Percentiles rank a stretch among this genome's conserved stretches.
Conservation (phyloP, 768 basidiomycete species). For the Boletus rufocinnamomeus region DNA sequence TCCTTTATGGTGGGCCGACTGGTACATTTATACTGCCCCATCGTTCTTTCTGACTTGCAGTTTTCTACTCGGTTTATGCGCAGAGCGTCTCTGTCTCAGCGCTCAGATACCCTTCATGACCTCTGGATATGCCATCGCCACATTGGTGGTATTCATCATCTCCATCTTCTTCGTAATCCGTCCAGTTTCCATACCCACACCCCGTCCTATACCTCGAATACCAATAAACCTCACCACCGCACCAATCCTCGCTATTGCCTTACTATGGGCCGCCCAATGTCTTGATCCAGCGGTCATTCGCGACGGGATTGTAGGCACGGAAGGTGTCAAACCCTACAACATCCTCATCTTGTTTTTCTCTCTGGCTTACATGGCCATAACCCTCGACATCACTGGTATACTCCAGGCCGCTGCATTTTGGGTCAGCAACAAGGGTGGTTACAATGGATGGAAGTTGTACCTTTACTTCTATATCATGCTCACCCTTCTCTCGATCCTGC, state of each 20-base stretch:
- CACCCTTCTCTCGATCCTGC: slow-evolving; percentile 68
- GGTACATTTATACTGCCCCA: neutral
- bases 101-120: slow-evolving; percentile 38
- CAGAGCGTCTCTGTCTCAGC: neutral
- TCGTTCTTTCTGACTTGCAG: neutral
- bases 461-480: slow-evolving; percentile 84
- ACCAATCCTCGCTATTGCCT: slow-evolving; percentile 51
- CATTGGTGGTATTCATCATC: slow-evolving; percentile 52
- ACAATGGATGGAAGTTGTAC: slow-evolving; percentile 71
- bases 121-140: slow-evolving; percentile 47
- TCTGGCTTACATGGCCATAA: slow-evolving; percentile 90
- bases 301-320: slow-evolving; percentile 76
- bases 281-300: slow-evolving; percentile 52
- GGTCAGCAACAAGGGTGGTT: slow-evolving; percentile 80
- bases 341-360: slow-evolving; percentile 93
- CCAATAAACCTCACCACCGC: slow-evolving; percentile 54
- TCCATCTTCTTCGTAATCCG: slow-evolving; percentile 55
- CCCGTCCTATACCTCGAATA: slow-evolving; percentile 36
- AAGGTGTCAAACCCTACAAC: slow-evolving; percentile 85
- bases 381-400: slow-evolving; percentile 86
- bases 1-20: neutral
- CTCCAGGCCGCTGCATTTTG: slow-evolving; percentile 86
- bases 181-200: slow-evolving; percentile 44
- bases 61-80: neutral
- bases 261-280: slow-evolving; percentile 59